Percentiles rank a stretch among this genome's conserved stretches.
Conservation (phyloP, 306 rosid species). For the Corylus heterophylla region DNA sequence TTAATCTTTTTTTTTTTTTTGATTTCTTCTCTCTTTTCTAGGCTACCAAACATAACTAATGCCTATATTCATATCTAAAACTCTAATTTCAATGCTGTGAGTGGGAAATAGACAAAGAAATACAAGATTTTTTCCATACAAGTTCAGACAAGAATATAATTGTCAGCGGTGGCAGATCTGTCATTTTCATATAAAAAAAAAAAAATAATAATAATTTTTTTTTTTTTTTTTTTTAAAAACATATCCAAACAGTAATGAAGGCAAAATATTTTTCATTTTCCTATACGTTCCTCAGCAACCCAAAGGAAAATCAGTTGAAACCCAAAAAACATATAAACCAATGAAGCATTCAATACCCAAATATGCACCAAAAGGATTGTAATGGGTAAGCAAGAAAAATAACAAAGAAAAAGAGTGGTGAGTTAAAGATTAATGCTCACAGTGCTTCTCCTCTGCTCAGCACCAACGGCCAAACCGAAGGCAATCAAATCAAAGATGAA, state of each 20-base stretch:
- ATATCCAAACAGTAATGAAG: too few relatives aligned
- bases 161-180: background rate
- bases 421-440: conserved; percentile 43
- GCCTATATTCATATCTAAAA: background rate
- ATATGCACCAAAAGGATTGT: background rate
- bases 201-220: too few relatives aligned
- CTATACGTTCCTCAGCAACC: conserved; percentile 30
- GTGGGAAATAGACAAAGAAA: conserved; percentile 3
- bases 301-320: conserved; percentile 16
- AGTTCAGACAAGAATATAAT: conserved; percentile 1
- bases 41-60: too few relatives aligned
- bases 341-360: background rate
- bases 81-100: background rate
- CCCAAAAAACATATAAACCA: conserved; percentile 22
- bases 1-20: background rate
- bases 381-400: conserved; percentile 4
- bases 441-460: conserved; percentile 96
- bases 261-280: too few relatives aligned
- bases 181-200: background rate
- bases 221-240: too few relatives aligned
- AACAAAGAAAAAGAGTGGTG: conserved; percentile 1
- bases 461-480: conserved; percentile 89
- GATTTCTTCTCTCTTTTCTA: background rate
- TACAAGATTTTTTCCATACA: background rate
- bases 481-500: conserved; percentile 73